These are phyloP conservation scores for Coniella lustricola DNA, from an alignment of 2,329 filamentous ascomycete species.

Conservation along the genomic window DNA sequence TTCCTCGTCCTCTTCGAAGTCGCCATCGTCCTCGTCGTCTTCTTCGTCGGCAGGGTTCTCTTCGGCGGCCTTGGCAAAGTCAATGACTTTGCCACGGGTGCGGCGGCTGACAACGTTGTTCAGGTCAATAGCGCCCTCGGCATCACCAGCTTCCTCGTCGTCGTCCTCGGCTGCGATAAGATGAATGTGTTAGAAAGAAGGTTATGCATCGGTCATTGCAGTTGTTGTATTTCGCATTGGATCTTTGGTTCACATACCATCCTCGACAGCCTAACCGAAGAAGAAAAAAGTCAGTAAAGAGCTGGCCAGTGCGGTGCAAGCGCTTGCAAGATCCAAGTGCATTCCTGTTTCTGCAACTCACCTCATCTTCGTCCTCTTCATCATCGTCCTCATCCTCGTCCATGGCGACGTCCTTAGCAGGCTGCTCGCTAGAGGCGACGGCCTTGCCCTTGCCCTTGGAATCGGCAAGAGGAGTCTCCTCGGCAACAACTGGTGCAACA, in stretches of 20 bases:
- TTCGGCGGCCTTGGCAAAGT: constrained; percentile 85
- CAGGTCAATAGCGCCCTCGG: constrained; percentile 84
- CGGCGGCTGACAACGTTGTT: constrained; percentile 86
- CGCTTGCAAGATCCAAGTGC: neutral
- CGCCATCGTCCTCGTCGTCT: constrained; percentile 67
- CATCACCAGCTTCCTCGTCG: constrained; percentile 70
- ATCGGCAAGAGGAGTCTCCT: constrained; percentile 31
- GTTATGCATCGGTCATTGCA: neutral
- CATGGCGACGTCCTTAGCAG: constrained; percentile 56
- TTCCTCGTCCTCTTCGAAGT: constrained; percentile 60
- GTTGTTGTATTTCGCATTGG: neutral
- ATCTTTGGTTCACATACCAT: constrained; percentile 21
- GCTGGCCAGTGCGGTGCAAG: constrained; percentile 3
- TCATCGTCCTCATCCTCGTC: constrained; percentile 69
- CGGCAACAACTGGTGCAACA: constrained; percentile 24
- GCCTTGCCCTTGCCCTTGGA: constrained; percentile 88
- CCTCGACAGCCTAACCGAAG: constrained; percentile 24
- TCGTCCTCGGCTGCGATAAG: constrained; percentile 27
- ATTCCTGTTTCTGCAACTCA: too few relatives aligned
- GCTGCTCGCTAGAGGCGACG: constrained; percentile 41
- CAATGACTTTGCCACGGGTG: constrained; percentile 86
- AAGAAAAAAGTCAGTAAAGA: constrained; percentile 17
- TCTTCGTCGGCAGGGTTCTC: constrained; percentile 70
- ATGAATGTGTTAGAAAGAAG: constrained; percentile 15
- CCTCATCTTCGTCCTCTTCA: constrained; percentile 52